phyloP scores from a whole-genome alignment of 768 basidiomycete genomes.

The Cystobasidium ongulense region DNA sequence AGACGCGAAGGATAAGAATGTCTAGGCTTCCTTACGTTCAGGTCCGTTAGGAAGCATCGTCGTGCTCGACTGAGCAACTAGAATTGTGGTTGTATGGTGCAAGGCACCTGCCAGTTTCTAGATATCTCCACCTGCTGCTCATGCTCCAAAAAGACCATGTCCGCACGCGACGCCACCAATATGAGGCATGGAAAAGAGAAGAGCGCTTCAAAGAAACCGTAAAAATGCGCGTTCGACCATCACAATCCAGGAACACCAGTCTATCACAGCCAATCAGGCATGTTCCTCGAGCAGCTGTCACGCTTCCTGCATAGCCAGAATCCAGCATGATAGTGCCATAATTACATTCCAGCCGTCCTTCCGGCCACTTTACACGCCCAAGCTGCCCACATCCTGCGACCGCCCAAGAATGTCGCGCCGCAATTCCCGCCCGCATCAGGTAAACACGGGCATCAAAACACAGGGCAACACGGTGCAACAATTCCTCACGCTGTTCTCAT shows the following conservation, averaged over 20 bases:
- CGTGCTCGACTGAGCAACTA: too few species aligned
- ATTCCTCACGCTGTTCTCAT: neutral
- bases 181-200: neutral
- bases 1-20: too few species aligned
- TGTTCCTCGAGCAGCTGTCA: neutral
- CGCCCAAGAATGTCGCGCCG: neutral
- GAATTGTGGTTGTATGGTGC: too few species aligned
- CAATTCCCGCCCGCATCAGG: neutral
- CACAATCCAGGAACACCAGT: neutral
- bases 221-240: neutral
- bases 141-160: too few species aligned
- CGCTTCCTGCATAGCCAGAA: neutral
- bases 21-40: too few species aligned
- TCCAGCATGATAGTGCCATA: neutral
- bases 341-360: neutral
- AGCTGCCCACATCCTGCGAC: neutral
- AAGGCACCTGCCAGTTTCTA: too few species aligned
- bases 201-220: neutral
- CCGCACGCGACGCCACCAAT: neutral
- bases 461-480: neutral
- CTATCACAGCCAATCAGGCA: neutral
- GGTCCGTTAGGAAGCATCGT: too few species aligned
- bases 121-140: too few species aligned
- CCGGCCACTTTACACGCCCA: neutral
- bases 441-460: neutral